Base-by-base conservation (phyloP, 2,329 filamentous ascomycete genomes). In the Alternaria sp. region DNA sequence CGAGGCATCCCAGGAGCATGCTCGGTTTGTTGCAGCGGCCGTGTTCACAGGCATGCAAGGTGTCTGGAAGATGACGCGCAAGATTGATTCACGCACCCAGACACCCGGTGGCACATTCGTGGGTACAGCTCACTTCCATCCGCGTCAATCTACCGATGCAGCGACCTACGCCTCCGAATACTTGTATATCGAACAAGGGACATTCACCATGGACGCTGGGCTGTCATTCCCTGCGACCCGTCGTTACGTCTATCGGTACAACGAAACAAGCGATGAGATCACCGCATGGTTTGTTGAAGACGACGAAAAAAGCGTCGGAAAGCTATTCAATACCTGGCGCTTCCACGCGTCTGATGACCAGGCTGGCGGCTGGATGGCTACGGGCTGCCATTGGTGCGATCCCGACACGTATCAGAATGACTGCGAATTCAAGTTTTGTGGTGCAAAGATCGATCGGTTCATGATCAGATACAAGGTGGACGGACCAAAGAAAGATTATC, bases 241-340 rank as follows among this genome's bases (percentile, higher is more conserved):
- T 21, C 86, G 91, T 11, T 94, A 94, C 71, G 84, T 92, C 1
- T 93, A 91, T 83, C 86, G 91, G 0, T 93, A 93, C 71, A 83
- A 87, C 47, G 88, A 90, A 66, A 70, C 61, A 10, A 81, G 73
- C 1, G 90, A 93, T 70, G 78, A 77, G 26, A 81, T 94, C 21
- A 91, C 87, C 63, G 88, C 91, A 1, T 94, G 91, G 91, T 93
- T 93, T 69, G 88, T 88, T 43, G 88, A 89, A 66, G 87, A 90
- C 15, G 89, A 92, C 67, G 87, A 90, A n/a, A 87, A 91, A 65
- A 84, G 84, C 13, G 89, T 89, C 0, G 91, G 93, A 73, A 91
- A 93, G 66, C 81, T 93, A 19, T 95, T 94, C 77, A 91, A 93
- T 71, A 86, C 89, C 66, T 81, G 93, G n/a, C 85, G 90, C 61